Evolutionary conservation across 2,329 filamentous ascomycete genomes (phyloP), one percentile per base, ranked within the genome.

Genomic region (Chaetomium olivaceum): DNA sequence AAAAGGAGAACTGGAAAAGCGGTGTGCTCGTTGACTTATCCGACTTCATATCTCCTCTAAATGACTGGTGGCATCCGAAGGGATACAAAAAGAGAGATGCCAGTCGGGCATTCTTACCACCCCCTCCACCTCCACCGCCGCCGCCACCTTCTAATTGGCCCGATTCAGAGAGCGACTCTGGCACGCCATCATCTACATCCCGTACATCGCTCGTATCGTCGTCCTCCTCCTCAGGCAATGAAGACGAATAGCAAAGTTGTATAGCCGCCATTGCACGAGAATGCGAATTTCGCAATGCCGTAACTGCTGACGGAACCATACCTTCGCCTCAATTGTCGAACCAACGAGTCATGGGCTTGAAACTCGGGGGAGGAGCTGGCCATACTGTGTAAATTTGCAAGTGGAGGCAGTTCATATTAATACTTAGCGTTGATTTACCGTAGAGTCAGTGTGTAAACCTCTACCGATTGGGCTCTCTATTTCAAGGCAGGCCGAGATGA

Each of bases 1-100:
- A 55, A 19, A 58, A 58, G 31, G 54, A 63, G 46, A 58, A 63
- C 54, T 63, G 54, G 54, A 63, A 63, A 46, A 63, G 55, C 21
- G 29, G 61, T 3, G 54, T 63, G 43, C 54, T 52, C 19, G 55
- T 63, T 43, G 61, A 62, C 36, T 7, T 27, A 7, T 58, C 55
- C 29, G 54, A 63, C 21, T n/a, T 63, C n/a, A 27, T 58, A 21
- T 52, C 54, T 16, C 27, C 54, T 7, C 9, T 25, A 5, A 21
- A 29, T 25, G 39, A 58, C 14, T 8, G 2, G 1, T 58, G 61
- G 61, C 54, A 52, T 14, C 16, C 9, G 11, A 21, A 9, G 36
- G 14, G 36, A 39, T 39, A 39, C 25, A 7, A 2, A 1, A 50
- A 27, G 51, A 31, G 7, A 8, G 51, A 48, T 56, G 60, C 60